Percentiles rank a stretch among this genome's conserved stretches.
Evolutionary conservation across 176 grass and related monocot genomes (phyloP).

Genomic region (bread wheat (Triticum aestivum)): IWGSC_CS_RefSeq_v2.1 NC_057811.1:11095155-11095654

Average conservation of each 20-base stretch:
- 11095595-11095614: background rate
- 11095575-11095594: background rate
- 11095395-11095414: background rate
- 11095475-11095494: no score
- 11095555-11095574: background rate
- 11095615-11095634: background rate
- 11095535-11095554: background rate
- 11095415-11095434: conserved; percentile 30
- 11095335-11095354: background rate
- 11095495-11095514: background rate
- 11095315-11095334: conserved; percentile 12
- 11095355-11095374: background rate
- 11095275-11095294: background rate
- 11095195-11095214: background rate
- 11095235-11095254: background rate
- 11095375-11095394: background rate
- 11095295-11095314: background rate
- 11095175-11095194: background rate
- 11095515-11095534: background rate
- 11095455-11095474: background rate
- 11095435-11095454: background rate
- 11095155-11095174: background rate
- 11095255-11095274: background rate
- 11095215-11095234: background rate
- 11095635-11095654: background rate